Conservation (phyloP, 768 basidiomycete species). For the Boletales sp. region DNA sequence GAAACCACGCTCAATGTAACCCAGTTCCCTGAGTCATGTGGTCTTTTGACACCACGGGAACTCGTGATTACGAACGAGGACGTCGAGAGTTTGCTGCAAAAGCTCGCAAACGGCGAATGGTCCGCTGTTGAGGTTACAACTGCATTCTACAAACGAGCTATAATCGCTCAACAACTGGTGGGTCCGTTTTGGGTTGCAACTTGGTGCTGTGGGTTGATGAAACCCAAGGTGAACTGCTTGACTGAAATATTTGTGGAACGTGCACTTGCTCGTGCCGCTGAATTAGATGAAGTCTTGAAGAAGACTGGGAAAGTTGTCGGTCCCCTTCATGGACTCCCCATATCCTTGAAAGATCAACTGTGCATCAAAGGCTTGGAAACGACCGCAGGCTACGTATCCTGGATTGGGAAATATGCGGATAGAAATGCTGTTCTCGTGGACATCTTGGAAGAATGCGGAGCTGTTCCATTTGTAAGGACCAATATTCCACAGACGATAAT, state of each 20-base stretch:
- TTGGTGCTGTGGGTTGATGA: neutral
- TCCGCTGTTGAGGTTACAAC: constrained; percentile 64
- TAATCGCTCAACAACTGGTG: constrained; percentile 77
- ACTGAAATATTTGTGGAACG: constrained; percentile 81
- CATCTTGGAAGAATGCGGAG: constrained; percentile 63
- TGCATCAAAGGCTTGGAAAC: constrained; percentile 66
- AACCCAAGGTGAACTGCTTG: constrained; percentile 65
- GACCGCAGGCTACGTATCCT: constrained; percentile 73
- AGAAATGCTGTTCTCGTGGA: constrained; percentile 62
- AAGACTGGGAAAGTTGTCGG: constrained; percentile 64
- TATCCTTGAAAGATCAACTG: constrained; percentile 75
- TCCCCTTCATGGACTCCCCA: constrained; percentile 70
- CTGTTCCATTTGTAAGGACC: constrained; percentile 67
- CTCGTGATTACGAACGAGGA: constrained; percentile 55
- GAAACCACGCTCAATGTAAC: constrained; percentile 49
- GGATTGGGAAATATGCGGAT: constrained; percentile 58
- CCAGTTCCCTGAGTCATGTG: constrained; percentile 50
- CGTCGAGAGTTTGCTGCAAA: constrained; percentile 45
- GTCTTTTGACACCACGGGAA: constrained; percentile 54
- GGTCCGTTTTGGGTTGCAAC: constrained; percentile 16
- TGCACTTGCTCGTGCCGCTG: constrained; percentile 58
- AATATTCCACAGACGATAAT: constrained; percentile 78
- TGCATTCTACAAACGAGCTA: constrained; percentile 74
- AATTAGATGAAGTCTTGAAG: constrained; percentile 61
- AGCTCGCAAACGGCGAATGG: constrained; percentile 53